Percentiles rank a stretch among this genome's conserved stretches.
These are phyloP conservation scores for Pseudogymnoascus sp. DNA, from an alignment of 2,329 filamentous ascomycete genomes.

Conservation along the genomic window DNA sequence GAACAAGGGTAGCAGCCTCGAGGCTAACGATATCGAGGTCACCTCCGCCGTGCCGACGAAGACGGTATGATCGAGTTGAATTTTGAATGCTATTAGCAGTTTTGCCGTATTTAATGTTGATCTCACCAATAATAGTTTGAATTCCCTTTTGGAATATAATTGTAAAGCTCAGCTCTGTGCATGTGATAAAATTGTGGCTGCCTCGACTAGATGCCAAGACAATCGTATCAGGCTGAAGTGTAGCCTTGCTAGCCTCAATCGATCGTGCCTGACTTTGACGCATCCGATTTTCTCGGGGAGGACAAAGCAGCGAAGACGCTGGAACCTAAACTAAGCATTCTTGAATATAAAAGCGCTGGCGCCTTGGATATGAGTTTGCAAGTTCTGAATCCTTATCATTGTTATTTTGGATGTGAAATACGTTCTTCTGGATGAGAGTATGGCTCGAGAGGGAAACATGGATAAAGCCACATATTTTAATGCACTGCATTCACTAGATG, in stretches of 20 bases:
- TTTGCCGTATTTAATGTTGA: not conserved
- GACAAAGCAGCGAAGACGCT: not conserved
- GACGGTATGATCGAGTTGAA: not conserved
- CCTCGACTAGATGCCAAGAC: not conserved
- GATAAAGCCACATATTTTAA: conserved; percentile 17
- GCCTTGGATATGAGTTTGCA: conserved; percentile 4
- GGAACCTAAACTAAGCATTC: conserved; percentile 4
- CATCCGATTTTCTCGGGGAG: not conserved
- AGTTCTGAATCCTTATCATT: not conserved
- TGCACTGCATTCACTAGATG: conserved; percentile 20
- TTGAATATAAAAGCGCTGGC: not conserved
- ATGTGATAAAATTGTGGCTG: not conserved
- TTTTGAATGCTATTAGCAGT: not conserved
- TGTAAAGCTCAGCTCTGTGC: not conserved
- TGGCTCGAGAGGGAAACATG: not conserved
- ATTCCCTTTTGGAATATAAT: not conserved
- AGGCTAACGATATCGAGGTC: not conserved
- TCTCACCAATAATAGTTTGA: conserved; percentile 1
- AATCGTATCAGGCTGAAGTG: not conserved
- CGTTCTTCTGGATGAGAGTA: not conserved
- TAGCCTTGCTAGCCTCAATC: not conserved
- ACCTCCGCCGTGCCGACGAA: not conserved
- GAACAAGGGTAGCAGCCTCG: not conserved
- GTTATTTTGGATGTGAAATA: not conserved
- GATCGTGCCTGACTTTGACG: not conserved